These are phyloP conservation scores for Nemania sp. DNA, from an alignment of 2,329 filamentous ascomycete species.

Conservation along the genomic window DNA sequence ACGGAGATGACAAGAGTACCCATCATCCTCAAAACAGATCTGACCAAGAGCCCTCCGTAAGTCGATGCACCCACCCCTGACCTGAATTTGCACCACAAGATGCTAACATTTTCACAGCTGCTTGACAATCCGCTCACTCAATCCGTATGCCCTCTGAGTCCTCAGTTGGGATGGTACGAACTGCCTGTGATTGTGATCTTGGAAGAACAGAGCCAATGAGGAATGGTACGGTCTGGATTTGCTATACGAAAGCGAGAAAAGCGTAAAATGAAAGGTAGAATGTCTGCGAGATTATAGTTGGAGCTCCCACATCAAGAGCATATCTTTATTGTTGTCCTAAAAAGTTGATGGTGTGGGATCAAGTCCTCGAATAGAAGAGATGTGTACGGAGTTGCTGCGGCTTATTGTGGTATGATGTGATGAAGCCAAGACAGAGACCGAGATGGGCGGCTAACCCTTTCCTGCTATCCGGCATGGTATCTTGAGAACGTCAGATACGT, in stretches of 20 bases:
- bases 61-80: too few relatives aligned
- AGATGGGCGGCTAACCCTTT: conserved; percentile 7
- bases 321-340: conserved; percentile 34
- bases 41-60: conserved; percentile 99
- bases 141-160: conserved; percentile 59
- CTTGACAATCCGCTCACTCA: conserved; percentile 68
- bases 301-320: conserved; percentile 24
- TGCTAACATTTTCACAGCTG: conserved; percentile 55
- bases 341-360: conserved; percentile 27
- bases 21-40: conserved; percentile 97
- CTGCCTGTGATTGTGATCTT: conserved; percentile 13
- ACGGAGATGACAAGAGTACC: conserved; percentile 96
- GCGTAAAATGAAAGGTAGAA: conserved; percentile 34
- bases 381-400: conserved; percentile 30
- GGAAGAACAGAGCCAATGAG: conserved; percentile 14
- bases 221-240: conserved; percentile 24
- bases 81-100: too few relatives aligned
- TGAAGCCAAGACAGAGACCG: conserved; percentile 18
- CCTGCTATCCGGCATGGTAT: conserved; percentile 6
- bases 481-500: too few relatives aligned
- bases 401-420: conserved; percentile 28
- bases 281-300: conserved; percentile 30
- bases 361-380: conserved; percentile 24
- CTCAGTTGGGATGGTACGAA: not conserved
- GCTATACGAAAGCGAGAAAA: conserved; percentile 23